Evolutionary conservation across 352 stramenopile species (phyloP), one percentile per base, ranked within the genome.

Genomic region (Phytophthora lateralis): DNA sequence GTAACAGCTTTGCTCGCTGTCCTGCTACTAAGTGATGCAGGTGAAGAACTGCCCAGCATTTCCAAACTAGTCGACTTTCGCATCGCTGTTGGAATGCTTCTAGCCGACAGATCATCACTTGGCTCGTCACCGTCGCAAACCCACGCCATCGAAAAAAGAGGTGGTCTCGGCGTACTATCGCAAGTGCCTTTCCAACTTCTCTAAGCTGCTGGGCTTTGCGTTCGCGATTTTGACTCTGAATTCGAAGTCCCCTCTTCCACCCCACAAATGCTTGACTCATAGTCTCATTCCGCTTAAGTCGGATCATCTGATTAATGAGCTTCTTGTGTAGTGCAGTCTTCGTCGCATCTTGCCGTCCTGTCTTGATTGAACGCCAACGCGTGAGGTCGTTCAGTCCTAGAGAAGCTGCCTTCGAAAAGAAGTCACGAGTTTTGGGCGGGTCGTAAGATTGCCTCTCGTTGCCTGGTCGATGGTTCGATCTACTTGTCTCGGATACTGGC

Each of bases 301-400:
- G 70, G 18, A 90, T 71, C 14, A 51, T 82, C 30, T 86, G 71
- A 38, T 82, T 69, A 46, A 91, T 89, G 8, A 88, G 66, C 50
- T 90, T 77, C 24, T 87, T 69, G 10, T 92, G 83, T 7, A 89
- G 45, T 10, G 55, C 53, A 6, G 65, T 82, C 46, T 71, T 71
- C 2, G 46, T 35, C 6, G 30, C 50, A 52, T 61, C 37, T 55
- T 63, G 56, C 12, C 44, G 43, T 37, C 43, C 51, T 48, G 42
- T 56, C 24, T 65, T 57, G 12, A 60, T 41, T 9, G 46, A 24
- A 21, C 39, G 52, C 37, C 58, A 72, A 17, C 56, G 55, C 9
- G 63, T 66, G n/a, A 66, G 39, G 34, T 65, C 34, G 18, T 65
- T 68, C 4, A 61, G 24, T 29, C 48, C 55, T n/a, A 62, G 20